These are phyloP conservation scores for Litsea cubeba DNA, from an alignment of 164 flowering plant genomes.

Conservation along the genomic window DNA sequence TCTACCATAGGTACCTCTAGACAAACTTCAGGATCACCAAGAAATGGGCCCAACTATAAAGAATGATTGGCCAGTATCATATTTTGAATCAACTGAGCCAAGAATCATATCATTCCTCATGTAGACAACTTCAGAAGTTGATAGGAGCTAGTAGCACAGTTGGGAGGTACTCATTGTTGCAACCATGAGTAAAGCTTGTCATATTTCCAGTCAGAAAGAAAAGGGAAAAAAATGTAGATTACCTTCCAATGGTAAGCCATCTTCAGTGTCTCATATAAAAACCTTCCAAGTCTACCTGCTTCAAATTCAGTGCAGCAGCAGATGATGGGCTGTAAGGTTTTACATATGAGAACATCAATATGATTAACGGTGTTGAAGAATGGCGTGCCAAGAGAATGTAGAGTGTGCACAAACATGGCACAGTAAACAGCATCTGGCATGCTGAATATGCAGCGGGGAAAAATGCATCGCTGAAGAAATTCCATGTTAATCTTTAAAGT, in stretches of 20 bases:
- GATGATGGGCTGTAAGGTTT: constrained; percentile 99
- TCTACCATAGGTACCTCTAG: neutral
- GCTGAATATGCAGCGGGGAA: constrained; percentile 96
- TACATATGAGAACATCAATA: constrained; percentile 93
- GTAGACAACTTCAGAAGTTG: neutral
- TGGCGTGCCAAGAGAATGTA: constrained; percentile 96
- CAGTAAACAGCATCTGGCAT: constrained; percentile 99
- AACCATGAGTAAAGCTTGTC: too few relatives aligned
- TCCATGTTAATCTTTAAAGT: constrained; percentile 98
- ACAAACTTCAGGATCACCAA: neutral
- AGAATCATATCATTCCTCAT: neutral
- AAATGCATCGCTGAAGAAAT: constrained; percentile 97
- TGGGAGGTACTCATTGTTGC: too few relatives aligned
- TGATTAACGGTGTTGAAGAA: constrained; percentile 98
- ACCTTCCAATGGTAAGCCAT: constrained; percentile 99
- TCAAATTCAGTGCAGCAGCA: constrained; percentile 99
- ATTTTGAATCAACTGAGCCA: neutral
- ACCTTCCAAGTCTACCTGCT: constrained; percentile 94
- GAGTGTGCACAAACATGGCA: constrained; percentile 90
- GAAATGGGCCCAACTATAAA: neutral
- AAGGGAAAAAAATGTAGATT: neutral
- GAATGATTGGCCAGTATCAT: neutral
- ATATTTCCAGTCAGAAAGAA: neutral
- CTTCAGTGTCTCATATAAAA: constrained; percentile 84
- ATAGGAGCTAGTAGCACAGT: too few relatives aligned